Evolutionary conservation across 2,329 filamentous ascomycete species (phyloP).

Genomic region (Fonsecaea erecta): DNA sequence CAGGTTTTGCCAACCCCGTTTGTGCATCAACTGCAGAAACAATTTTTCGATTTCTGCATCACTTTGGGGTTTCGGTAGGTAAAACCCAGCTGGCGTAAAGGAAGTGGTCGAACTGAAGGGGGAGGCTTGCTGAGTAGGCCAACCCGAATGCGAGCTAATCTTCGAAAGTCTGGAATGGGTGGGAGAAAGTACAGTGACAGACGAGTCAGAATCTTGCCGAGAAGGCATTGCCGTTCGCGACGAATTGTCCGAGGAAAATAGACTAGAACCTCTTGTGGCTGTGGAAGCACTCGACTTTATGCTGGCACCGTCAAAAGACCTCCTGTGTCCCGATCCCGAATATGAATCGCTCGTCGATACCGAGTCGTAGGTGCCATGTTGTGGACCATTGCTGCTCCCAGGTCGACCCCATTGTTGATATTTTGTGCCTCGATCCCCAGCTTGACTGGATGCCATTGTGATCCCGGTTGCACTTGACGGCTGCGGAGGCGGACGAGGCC

Average conservation of each 20-base stretch:
- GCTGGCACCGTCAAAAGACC: slow-evolving; percentile 68
- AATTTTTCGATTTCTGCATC: slow-evolving; percentile 86
- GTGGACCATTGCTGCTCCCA: slow-evolving; percentile 60
- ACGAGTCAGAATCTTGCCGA: slow-evolving; percentile 33
- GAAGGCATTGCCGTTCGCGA: slow-evolving; percentile 47
- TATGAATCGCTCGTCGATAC: slow-evolving; percentile 60
- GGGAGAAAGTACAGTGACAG: slow-evolving; percentile 44
- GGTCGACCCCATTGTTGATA: slow-evolving; percentile 76
- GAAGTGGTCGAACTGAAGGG: slow-evolving; percentile 55
- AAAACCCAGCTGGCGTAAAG: slow-evolving; percentile 59
- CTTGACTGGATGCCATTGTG: slow-evolving; percentile 73
- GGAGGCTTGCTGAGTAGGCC: slow-evolving; percentile 50
- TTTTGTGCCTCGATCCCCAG: slow-evolving; percentile 70
- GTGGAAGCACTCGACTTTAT: slow-evolving; percentile 66
- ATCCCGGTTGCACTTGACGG: slow-evolving; percentile 46
- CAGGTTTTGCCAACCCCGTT: slow-evolving; percentile 94
- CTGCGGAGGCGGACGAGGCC: slow-evolving; percentile 64
- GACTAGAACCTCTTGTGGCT: slow-evolving; percentile 59
- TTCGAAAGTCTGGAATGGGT: slow-evolving; percentile 48
- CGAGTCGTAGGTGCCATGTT: slow-evolving; percentile 67
- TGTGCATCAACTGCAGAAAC: slow-evolving; percentile 93
- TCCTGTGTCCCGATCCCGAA: slow-evolving; percentile 58
- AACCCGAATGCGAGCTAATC: slow-evolving; percentile 48
- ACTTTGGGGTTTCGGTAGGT: slow-evolving; percentile 75
- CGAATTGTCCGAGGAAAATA: slow-evolving; percentile 61